Conservation (phyloP, 1,284 basidiomycete species). For the Polyporus tsugae region DNA sequence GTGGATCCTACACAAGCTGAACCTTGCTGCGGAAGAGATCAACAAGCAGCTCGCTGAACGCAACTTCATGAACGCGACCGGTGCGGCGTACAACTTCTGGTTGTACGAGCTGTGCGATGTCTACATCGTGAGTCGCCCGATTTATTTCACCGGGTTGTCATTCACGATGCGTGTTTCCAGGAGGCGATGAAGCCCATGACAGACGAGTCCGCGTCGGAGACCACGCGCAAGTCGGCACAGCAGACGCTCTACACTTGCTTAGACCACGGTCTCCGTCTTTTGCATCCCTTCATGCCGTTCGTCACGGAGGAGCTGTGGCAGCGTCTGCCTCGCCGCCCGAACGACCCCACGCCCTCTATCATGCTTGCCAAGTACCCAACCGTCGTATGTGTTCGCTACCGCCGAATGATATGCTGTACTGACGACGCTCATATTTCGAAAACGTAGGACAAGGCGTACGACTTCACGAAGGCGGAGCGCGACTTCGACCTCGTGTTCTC, state of each 20-base stretch:
- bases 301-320: conserved; percentile 99
- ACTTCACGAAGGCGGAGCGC: conserved; percentile 80
- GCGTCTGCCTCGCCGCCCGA: conserved; percentile 85
- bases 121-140: conserved; percentile 75
- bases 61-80: conserved; percentile 94
- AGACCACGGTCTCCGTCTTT: conserved; percentile 87
- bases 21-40: conserved; percentile 80
- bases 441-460: conserved; percentile 65
- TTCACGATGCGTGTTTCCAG: conserved; percentile 47
- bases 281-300: conserved; percentile 99
- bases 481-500: conserved; percentile 91
- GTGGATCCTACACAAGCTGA: conserved; percentile 97
- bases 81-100: conserved; percentile 94
- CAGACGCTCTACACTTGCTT: conserved; percentile 97
- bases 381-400: conserved; percentile 57
- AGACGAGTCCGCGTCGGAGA: conserved; percentile 73
- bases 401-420: not conserved
- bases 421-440: not conserved
- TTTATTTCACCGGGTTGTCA: not conserved
- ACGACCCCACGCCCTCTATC: conserved; percentile 87
- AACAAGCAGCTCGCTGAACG: conserved; percentile 82
- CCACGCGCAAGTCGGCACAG: conserved; percentile 84
- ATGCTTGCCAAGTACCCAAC: conserved; percentile 90
- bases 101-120: conserved; percentile 98
- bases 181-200: conserved; percentile 99